Conservation (phyloP, 1,139 yeast species). For the Yamadazyma conglobata region DNA sequence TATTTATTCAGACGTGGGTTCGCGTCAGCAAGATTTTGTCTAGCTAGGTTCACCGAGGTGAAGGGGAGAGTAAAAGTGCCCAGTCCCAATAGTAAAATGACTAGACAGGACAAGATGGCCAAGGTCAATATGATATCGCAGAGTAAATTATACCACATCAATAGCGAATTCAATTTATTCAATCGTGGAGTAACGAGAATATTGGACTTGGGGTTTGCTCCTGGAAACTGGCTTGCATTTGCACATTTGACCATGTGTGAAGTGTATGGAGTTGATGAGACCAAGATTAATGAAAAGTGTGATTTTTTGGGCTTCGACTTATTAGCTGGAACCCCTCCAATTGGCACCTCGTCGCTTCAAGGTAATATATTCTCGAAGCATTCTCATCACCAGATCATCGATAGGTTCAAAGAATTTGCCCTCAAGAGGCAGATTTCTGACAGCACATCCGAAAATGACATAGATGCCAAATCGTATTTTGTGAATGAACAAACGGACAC, state of each 20-base stretch:
- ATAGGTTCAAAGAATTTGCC: slow-evolving; percentile 49
- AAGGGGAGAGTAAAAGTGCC: slow-evolving; percentile 2
- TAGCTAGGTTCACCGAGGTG: slow-evolving; percentile 3
- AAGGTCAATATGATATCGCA: slow-evolving; percentile 22
- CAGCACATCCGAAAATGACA: slow-evolving; percentile 3
- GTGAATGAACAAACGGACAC: slow-evolving; percentile 27
- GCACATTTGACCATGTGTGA: slow-evolving; percentile 39
- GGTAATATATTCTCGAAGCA: slow-evolving; percentile 74
- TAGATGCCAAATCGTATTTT: slow-evolving; percentile 19
- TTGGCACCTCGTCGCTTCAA: slow-evolving; percentile 76
- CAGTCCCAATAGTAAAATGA: slow-evolving; percentile 6
- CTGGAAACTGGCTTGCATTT: slow-evolving; percentile 94
- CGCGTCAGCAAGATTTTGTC: too few species aligned
- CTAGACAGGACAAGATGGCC: slow-evolving; percentile 26
- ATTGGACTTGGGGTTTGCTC: slow-evolving; percentile 72
- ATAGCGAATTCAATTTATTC: slow-evolving; percentile 27
- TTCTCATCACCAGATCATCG: slow-evolving; percentile 60
- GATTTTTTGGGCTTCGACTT: slow-evolving; percentile 82
- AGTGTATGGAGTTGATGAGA: slow-evolving; percentile 34
- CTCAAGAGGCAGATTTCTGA: slow-evolving; percentile 15
- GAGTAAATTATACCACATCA: slow-evolving; percentile 26
- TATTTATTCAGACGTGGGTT: too few species aligned
- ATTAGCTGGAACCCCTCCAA: slow-evolving; percentile 72
- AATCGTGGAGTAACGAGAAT: slow-evolving; percentile 25
- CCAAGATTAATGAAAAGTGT: slow-evolving; percentile 54